phyloP scores from a whole-genome alignment of 495 filamentous ascomycete genomes.

The Letharia columbiana region DNA sequence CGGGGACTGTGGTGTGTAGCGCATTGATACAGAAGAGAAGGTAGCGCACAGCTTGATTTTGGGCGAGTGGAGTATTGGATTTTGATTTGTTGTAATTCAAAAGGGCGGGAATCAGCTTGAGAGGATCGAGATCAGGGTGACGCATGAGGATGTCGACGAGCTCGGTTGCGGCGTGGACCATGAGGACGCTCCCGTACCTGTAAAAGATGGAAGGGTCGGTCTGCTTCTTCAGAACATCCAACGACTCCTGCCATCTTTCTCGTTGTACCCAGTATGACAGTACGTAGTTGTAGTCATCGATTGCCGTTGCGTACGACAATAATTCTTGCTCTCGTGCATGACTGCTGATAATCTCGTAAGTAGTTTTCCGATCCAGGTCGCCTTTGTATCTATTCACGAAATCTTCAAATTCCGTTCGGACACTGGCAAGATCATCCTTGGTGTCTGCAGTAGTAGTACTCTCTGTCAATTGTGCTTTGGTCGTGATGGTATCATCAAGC shows the following conservation, averaged over 20 bases:
- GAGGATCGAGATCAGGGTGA: slow-evolving; percentile 76
- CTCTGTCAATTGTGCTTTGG: slow-evolving; percentile 74
- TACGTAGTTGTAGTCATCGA: slow-evolving; percentile 90
- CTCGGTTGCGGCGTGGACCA: slow-evolving; percentile 75
- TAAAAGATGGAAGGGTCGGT: slow-evolving; percentile 90
- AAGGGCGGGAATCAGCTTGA: slow-evolving; percentile 83
- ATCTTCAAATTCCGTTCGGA: slow-evolving; percentile 74
- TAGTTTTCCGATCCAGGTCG: slow-evolving; percentile 83
- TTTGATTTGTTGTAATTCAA: slow-evolving; percentile 83
- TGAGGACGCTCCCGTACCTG: slow-evolving; percentile 89
- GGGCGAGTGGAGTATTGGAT: slow-evolving; percentile 36
- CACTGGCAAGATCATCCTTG: slow-evolving; percentile 56
- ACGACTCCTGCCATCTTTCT: slow-evolving; percentile 83
- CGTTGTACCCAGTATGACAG: slow-evolving; percentile 95
- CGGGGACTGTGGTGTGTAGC: slow-evolving; percentile 69
- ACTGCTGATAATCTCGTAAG: slow-evolving; percentile 90
- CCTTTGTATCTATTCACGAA: slow-evolving; percentile 76
- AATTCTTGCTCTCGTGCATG: slow-evolving; percentile 91
- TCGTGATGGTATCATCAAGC: slow-evolving; percentile 87
- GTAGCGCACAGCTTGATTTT: slow-evolving; percentile 94
- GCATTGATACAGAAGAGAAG: slow-evolving; percentile 89
- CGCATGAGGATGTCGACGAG: slow-evolving; percentile 91
- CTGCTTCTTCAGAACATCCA: slow-evolving; percentile 83
- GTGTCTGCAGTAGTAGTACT: slow-evolving; percentile 60
- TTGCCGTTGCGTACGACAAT: slow-evolving; percentile 75